Evolutionary conservation across 371 early-diverging fungal genomes (phyloP), one percentile per base, ranked within the genome.

Genomic region (Mortierella sp.): DNA sequence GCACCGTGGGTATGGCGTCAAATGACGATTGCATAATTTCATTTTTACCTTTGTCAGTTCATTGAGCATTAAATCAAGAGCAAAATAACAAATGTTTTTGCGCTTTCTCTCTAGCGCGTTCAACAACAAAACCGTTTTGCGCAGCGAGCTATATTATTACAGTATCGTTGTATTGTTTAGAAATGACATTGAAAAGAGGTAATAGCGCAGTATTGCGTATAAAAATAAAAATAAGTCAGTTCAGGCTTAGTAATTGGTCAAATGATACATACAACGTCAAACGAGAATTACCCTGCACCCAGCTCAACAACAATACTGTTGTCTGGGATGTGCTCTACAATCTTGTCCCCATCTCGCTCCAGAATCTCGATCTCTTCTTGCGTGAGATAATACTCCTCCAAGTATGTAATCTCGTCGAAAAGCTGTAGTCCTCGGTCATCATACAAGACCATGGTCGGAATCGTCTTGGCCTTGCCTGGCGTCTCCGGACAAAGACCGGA

Each of bases 351-450:
- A n/a, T 88, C 83, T 11, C 83, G 78, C 41, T 85, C 65, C 61
- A 97, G 85, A 61, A 97, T 90, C 38, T 93, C 90, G 43, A 93
- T 91, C 81, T 97, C 97, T 40, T 94, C 92, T 55, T 89, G 84
- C 11, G 96, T 95, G 69, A 96, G 83, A 78, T 97, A 96, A 76
- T 97, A 97, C 67, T 96, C 95, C 36, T 91, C 88, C 59, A 93
- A 74, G 62, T 95, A 92, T 1, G 97, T 96, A 68, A 97, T 96
- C 63, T 92, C 86, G 84, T 96, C 97, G 86, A 94, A 97, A 36
- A 95, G 83, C 63, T 94, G 95, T 16, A 97, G 83, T 0, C 97
- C 97, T 0, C 81, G 76, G 57, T 93, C 93, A 71, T 96, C 94
- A 70, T 97, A 97, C 19, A 96, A 90, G 8, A 96, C 90, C 70